Percentiles rank a stretch among this genome's conserved stretches.
These are phyloP conservation scores for Penicillium soppii DNA, from an alignment of 495 filamentous ascomycete species.

Conservation along the genomic window DNA sequence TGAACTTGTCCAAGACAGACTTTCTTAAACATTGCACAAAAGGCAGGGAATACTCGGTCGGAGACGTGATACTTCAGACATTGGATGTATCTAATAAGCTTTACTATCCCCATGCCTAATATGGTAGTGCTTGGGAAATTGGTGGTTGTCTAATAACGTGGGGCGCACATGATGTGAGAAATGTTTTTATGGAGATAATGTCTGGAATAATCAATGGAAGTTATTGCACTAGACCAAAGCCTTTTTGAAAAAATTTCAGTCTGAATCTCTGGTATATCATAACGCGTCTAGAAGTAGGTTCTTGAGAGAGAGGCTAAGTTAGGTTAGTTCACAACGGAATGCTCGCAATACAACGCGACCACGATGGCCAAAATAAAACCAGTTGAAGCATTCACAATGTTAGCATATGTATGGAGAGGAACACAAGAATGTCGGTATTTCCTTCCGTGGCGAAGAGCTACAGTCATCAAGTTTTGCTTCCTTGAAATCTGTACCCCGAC, in stretches of 20 bases:
- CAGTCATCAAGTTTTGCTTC: not conserved
- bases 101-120: too few species aligned
- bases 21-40: not conserved
- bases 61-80: not conserved
- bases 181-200: too few species aligned
- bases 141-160: too few species aligned
- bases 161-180: too few species aligned
- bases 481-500: conserved; percentile 5
- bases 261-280: not conserved
- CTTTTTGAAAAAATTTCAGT: not conserved
- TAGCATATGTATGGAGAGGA: not conserved
- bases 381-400: too few species aligned
- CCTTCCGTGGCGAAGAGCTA: not conserved
- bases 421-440: conserved; percentile 2
- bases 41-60: not conserved
- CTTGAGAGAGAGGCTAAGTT: not conserved
- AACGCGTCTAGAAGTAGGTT: not conserved
- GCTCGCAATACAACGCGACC: not conserved
- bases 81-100: too few species aligned
- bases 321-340: not conserved
- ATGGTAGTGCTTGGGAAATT: too few species aligned
- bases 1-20: not conserved
- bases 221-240: too few species aligned
- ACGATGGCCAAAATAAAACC: not conserved
- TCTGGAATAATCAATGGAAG: too few species aligned